Percentiles rank a stretch among this genome's conserved stretches.
Conservation (phyloP, 257 asterid species). For the Rauvolfia tetraphylla region DNA sequence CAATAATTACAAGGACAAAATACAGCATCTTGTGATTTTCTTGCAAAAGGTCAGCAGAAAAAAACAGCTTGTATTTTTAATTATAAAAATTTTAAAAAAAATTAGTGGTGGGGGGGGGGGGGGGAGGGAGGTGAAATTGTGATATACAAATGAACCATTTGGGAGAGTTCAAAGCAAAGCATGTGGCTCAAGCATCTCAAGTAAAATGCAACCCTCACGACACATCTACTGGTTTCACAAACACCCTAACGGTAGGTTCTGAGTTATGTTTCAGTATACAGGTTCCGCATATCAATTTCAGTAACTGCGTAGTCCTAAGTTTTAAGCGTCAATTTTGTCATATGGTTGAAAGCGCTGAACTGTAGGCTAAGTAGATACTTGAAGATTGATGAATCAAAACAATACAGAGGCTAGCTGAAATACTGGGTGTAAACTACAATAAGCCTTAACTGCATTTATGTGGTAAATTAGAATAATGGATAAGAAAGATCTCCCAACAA, state of each 20-base stretch:
- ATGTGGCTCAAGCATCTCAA: constrained; percentile 1
- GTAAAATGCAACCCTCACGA: neutral
- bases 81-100: too few relatives aligned
- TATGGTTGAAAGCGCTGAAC: neutral
- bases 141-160: neutral
- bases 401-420: neutral
- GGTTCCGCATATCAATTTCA: neutral
- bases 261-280: neutral
- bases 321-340: neutral
- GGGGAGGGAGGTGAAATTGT: neutral
- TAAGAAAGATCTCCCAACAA: neutral
- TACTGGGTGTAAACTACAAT: neutral
- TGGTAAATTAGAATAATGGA: neutral
- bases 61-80: too few relatives aligned
- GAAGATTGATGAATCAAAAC: neutral
- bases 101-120: too few relatives aligned
- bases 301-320: neutral
- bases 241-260: neutral
- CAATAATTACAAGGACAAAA: neutral
- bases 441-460: neutral
- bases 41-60: neutral
- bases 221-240: neutral
- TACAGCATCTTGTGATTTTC: neutral
- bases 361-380: neutral
- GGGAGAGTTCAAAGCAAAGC: neutral